Conservation (phyloP, 2,329 filamentous ascomycete genomes). For the Neonectria faginata region DNA sequence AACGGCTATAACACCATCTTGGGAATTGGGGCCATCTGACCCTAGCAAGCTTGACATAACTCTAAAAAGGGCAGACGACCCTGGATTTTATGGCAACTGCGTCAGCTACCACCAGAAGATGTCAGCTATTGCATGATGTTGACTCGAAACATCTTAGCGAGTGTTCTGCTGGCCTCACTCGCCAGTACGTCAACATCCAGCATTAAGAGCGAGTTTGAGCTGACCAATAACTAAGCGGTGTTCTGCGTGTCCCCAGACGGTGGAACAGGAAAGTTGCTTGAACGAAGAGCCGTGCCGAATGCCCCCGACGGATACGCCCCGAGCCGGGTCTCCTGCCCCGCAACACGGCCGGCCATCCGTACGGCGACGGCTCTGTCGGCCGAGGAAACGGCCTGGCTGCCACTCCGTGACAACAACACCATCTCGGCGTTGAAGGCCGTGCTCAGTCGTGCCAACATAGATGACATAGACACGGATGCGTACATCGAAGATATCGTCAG, state of each 20-base stretch:
- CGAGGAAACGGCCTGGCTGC: slow-evolving; percentile 67
- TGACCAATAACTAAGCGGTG: neutral
- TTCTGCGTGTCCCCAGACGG: neutral
- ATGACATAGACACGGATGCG: slow-evolving; percentile 73
- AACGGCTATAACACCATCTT: too few species aligned
- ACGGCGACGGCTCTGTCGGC: slow-evolving; percentile 18
- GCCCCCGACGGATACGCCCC: slow-evolving; percentile 32
- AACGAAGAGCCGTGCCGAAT: slow-evolving; percentile 14
- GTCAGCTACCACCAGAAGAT: neutral
- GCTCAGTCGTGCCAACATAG: slow-evolving; percentile 74
- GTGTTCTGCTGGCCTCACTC: neutral
- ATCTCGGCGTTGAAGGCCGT: slow-evolving; percentile 76
- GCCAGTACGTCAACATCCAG: neutral
- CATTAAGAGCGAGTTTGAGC: neutral
- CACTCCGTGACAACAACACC: slow-evolving; percentile 74
- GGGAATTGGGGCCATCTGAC: too few species aligned
- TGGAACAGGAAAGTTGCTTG: neutral
- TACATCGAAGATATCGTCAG: slow-evolving; percentile 76
- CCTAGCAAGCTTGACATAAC: too few species aligned
- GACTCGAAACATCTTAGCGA: neutral
- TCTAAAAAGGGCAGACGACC: too few species aligned
- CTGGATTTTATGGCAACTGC: neutral
- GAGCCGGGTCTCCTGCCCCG: slow-evolving; percentile 21
- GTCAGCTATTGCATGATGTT: neutral
- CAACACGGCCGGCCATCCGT: slow-evolving; percentile 17